phyloP scores from a whole-genome alignment of 305 asterid genomes.

The Fraxinus albicans region DNA sequence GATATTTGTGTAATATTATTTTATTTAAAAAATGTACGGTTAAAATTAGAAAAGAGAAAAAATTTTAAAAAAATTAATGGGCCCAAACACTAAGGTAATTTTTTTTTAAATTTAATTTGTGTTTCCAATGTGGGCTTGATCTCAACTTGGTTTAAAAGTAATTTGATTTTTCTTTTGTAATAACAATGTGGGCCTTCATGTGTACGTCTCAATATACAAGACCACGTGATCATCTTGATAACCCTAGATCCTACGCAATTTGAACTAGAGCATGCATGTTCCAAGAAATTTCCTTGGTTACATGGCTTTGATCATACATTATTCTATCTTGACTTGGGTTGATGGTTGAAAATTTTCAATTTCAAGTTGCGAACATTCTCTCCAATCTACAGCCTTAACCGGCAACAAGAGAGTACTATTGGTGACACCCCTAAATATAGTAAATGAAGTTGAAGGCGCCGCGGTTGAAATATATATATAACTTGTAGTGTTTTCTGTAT shows the following conservation, averaged over 20 bases:
- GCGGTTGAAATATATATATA: background rate
- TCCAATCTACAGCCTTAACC: background rate
- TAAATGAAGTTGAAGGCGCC: background rate
- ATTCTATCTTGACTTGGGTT: background rate
- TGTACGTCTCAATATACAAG: slow-evolving; percentile 56
- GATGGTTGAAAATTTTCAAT: background rate
- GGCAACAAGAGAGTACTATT: background rate
- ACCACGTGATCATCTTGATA: slow-evolving; percentile 57
- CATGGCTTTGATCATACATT: background rate
- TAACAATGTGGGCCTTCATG: slow-evolving; percentile 60
- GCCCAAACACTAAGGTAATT: too few relatives aligned
- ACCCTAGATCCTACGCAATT: slow-evolving; percentile 31
- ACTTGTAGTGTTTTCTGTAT: background rate
- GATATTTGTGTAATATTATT: too few relatives aligned
- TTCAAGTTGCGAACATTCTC: background rate
- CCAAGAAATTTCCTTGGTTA: background rate
- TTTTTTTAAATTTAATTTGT: background rate
- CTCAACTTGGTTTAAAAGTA: slow-evolving; percentile 32
- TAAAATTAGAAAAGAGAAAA: too few relatives aligned
- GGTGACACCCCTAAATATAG: background rate
- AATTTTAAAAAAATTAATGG: too few relatives aligned
- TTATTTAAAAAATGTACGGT: too few relatives aligned
- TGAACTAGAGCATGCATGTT: background rate
- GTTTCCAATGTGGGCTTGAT: slow-evolving; percentile 25
- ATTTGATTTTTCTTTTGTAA: slow-evolving; percentile 42